phyloP scores from a whole-genome alignment of 345 rosid species.

The Theobroma cacao region DNA sequence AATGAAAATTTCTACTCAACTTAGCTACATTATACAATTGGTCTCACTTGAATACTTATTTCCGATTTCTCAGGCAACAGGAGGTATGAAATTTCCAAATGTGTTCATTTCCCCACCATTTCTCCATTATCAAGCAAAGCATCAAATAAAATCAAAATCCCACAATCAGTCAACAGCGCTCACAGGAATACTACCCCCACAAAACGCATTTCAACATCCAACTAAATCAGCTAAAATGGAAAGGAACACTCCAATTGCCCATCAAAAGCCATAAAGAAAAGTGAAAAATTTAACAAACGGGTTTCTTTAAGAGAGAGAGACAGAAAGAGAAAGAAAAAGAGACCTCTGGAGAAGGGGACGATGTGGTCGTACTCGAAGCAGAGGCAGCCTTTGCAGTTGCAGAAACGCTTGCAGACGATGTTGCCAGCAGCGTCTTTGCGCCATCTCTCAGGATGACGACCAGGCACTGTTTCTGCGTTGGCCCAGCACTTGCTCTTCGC shows the following conservation, averaged over 20 bases:
- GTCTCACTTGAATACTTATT: not conserved
- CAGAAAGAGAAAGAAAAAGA: not conserved
- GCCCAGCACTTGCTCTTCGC: slow-evolving; percentile 78
- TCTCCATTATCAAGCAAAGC: not conserved
- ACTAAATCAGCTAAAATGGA: not conserved
- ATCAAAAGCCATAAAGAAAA: not conserved
- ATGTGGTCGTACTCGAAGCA: slow-evolving; percentile 95
- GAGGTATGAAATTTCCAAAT: not conserved
- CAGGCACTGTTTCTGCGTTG: slow-evolving; percentile 64
- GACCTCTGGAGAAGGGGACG: slow-evolving; percentile 88
- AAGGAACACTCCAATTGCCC: not conserved
- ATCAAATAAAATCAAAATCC: not conserved
- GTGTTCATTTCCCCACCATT: not conserved
- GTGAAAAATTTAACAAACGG: not conserved
- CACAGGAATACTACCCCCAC: not conserved
- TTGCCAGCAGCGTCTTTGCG: slow-evolving; percentile 91
- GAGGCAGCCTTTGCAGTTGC: slow-evolving; percentile 88
- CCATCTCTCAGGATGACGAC: slow-evolving; percentile 97
- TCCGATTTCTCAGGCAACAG: not conserved
- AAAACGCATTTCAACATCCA: not conserved
- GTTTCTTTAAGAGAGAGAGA: not conserved
- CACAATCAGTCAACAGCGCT: not conserved
- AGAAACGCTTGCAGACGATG: slow-evolving; percentile 82
- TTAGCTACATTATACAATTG: not conserved
- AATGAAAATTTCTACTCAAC: not conserved